Evolutionary conservation across 2,329 filamentous ascomycete genomes (phyloP).

Genomic region (Phaeosphaeriaceae sp.): DNA sequence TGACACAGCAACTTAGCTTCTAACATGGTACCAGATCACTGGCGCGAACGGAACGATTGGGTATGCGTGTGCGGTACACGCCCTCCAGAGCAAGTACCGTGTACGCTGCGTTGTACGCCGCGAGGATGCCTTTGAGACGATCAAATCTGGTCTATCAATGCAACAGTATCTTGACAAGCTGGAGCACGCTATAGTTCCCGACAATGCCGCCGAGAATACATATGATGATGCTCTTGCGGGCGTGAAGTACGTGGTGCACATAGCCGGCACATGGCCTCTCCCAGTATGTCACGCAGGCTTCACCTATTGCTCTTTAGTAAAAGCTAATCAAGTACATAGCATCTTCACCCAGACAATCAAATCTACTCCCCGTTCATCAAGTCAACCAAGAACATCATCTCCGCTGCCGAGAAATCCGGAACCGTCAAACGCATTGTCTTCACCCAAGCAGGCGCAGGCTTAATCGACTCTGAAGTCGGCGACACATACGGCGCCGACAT

Average conservation of each 20-base stretch:
- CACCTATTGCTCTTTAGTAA: too few species aligned
- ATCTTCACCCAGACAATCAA: conserved; percentile 41
- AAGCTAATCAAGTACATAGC: conserved; percentile 7
- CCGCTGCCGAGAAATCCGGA: conserved; percentile 29
- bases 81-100: conserved; percentile 34
- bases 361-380: conserved; percentile 44
- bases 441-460: conserved; percentile 43
- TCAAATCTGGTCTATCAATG: conserved; percentile 35
- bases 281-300: conserved; percentile 21
- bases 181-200: conserved; percentile 35
- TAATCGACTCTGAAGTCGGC: conserved; percentile 42
- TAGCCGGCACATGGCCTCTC: conserved; percentile 44
- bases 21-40: conserved; percentile 34
- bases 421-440: conserved; percentile 40
- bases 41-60: conserved; percentile 46
- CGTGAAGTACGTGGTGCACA: conserved; percentile 36
- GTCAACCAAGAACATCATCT: conserved; percentile 38
- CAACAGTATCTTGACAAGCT: conserved; percentile 27
- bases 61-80: conserved; percentile 37
- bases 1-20: not conserved
- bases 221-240: conserved; percentile 37
- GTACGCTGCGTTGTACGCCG: conserved; percentile 44
- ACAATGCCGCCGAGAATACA: conserved; percentile 34
- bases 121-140: conserved; percentile 29
- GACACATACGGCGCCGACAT: conserved; percentile 39